A percentile compares a stretch with the other conserved stretches of the same genome.
Conservation (phyloP, 805 yeast species). For the Teunomyces gatunensis region DNA sequence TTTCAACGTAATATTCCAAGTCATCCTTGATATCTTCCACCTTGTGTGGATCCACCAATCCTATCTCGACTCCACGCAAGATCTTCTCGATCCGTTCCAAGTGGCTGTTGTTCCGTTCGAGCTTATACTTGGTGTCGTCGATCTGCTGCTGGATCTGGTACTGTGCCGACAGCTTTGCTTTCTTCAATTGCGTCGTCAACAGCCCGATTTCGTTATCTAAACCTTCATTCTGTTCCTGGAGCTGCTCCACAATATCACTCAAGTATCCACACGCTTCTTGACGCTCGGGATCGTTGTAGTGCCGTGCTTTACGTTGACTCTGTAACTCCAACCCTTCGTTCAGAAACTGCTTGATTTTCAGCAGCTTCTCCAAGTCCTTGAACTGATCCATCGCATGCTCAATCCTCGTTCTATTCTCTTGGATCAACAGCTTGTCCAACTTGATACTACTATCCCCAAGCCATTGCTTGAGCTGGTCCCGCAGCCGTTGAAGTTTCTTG, state of each 20-base stretch:
- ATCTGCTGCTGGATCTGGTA: constrained; percentile 47
- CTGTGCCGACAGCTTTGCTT: constrained; percentile 52
- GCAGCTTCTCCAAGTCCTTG: constrained; percentile 88
- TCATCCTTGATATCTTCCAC: constrained; percentile 82
- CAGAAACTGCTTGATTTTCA: constrained; percentile 91
- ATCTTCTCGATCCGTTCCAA: constrained; percentile 74
- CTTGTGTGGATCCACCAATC: constrained; percentile 72
- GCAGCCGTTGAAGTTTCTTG: constrained; percentile 85
- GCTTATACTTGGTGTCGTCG: constrained; percentile 57
- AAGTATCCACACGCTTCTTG: constrained; percentile 70
- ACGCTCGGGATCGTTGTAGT: constrained; percentile 67
- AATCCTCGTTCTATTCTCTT: constrained; percentile 63
- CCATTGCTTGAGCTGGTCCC: constrained; percentile 97
- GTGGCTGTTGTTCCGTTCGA: constrained; percentile 79
- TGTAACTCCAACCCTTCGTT: constrained; percentile 86
- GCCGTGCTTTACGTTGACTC: constrained; percentile 31
- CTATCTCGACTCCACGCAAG: constrained; percentile 73
- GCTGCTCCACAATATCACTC: constrained; percentile 69
- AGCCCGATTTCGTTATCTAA: constrained; percentile 63
- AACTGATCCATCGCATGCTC: constrained; percentile 97
- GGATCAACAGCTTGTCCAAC: constrained; percentile 48
- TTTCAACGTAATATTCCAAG: constrained; percentile 88
- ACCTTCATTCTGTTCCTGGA: constrained; percentile 76
- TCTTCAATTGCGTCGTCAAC: constrained; percentile 35
- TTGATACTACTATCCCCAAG: constrained; percentile 86